phyloP scores from a whole-genome alignment of 108 stramenopile species.

The Hondaea fermentalgiana region DNA sequence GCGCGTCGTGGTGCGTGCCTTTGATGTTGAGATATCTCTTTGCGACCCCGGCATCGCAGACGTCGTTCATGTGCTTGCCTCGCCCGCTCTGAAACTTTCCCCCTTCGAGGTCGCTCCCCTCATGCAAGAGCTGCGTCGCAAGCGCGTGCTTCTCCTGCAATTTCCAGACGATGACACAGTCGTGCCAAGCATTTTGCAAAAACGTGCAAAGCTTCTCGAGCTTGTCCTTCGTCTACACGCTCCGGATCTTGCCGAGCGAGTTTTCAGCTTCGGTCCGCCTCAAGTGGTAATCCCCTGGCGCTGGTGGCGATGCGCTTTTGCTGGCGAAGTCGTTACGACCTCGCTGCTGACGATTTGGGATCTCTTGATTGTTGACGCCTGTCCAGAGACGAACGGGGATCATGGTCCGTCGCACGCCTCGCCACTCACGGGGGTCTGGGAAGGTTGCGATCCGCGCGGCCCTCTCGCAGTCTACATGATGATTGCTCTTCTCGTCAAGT shows the following conservation, averaged over 20 bases:
- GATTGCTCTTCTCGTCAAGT: conserved; percentile 1
- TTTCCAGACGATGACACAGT: background rate
- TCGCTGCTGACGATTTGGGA: background rate
- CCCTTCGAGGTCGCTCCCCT: background rate
- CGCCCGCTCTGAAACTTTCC: background rate
- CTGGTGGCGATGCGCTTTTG: background rate
- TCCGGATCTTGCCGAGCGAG: background rate
- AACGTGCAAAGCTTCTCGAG: background rate
- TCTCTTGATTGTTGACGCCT: background rate
- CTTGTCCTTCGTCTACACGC: background rate
- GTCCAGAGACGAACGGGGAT: background rate
- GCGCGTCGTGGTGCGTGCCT: background rate
- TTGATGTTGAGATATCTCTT: background rate
- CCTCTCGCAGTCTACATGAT: conserved; percentile 4
- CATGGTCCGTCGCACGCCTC: background rate
- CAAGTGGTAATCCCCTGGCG: background rate
- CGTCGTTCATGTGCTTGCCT: background rate
- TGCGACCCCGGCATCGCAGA: conserved; percentile 4
- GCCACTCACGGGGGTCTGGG: conserved; percentile 6
- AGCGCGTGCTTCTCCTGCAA: background rate
- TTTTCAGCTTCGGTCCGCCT: background rate
- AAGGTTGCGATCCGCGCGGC: conserved; percentile 2
- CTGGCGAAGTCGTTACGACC: background rate
- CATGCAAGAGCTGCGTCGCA: background rate
- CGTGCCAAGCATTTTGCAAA: background rate